A percentile compares a stretch with the other conserved stretches of the same genome.
Evolutionary conservation across 768 basidiomycete species (phyloP).

Genomic region (Filobasidium floriforme): DNA sequence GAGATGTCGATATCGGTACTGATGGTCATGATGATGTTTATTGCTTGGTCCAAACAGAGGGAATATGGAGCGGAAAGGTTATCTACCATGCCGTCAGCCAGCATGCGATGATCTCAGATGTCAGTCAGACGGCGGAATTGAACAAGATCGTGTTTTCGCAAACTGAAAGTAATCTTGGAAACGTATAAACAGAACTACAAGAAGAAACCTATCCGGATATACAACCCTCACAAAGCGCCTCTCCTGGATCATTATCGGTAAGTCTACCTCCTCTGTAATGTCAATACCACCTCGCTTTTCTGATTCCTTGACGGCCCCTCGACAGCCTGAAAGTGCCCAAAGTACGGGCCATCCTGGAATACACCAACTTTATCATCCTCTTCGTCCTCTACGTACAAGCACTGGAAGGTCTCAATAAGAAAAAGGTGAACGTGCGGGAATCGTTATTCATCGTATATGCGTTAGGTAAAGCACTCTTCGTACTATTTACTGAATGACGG

Average conservation of each 20-base stretch:
- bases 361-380: conserved; percentile 73
- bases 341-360: conserved; percentile 82
- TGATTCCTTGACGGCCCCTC: background rate
- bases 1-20: background rate
- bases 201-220: conserved; percentile 80
- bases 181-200: conserved; percentile 70
- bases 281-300: background rate
- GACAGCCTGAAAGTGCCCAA: conserved; percentile 82
- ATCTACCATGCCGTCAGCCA: conserved; percentile 64
- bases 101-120: conserved; percentile 83
- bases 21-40: background rate
- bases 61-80: conserved; percentile 58
- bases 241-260: conserved; percentile 92
- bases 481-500: no score
- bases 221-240: conserved; percentile 87
- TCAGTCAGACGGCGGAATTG: conserved; percentile 36
- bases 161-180: conserved; percentile 1
- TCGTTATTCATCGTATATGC: conserved; percentile 62
- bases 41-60: conserved; percentile 30
- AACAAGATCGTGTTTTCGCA: background rate
- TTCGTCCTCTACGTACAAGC: conserved; percentile 77
- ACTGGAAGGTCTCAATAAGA: conserved; percentile 63
- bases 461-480: conserved; percentile 36
- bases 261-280: conserved; percentile 19
- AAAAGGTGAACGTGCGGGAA: conserved; percentile 62